Evolutionary conservation across 1,139 yeast species (phyloP), one percentile per base, ranked within the genome.

Genomic region (Lodderomyces jiufengensis): DNA sequence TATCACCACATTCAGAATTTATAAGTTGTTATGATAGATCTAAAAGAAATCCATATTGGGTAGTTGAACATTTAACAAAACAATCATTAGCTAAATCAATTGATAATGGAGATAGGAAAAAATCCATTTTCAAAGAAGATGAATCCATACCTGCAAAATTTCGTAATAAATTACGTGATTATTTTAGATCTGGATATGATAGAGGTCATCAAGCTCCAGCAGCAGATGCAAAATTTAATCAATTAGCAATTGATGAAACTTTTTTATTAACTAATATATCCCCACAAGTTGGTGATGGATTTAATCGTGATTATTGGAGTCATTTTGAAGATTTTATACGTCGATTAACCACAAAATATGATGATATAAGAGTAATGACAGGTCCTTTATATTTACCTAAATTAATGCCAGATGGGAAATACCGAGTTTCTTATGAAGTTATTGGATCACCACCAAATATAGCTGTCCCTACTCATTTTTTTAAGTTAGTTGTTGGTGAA

Each of bases 151-250:
- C 98, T 0, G 62, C 63, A 25, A 73, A 70, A 50, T 92, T 86
- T 57, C 71, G 97, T 48, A 88, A 82, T 3, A 69, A 73, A 39
- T 68, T 92, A 41, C 71, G 81, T 44, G 97, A 94, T 60, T 92
- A 84, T 58, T 90, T 90, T 68, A 76, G 97, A 47, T 82, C 95
- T 34, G 99, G 99, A 1, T 92, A 86, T 59, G 99, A 92, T 56
- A 69, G 98, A 46, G 99, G 99, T 3, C 99, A 92, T 59, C 86
- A 85, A 52, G 97, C 96, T 0, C 97, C 99, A 2, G 98, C 98
- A 4, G 98, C 98, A 1, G 86, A 92, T 58, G 97, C 97, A 26
- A 88, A 87, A 56, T 92, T 76, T 61, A 77, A 79, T 24, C 98
- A 92, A 58, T 52, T 60, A 15, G 97, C 97, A 9, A 90, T 94